Evolutionary conservation across 768 basidiomycete genomes (phyloP).

Genomic region (Macrolepiota fuliginosa): DNA sequence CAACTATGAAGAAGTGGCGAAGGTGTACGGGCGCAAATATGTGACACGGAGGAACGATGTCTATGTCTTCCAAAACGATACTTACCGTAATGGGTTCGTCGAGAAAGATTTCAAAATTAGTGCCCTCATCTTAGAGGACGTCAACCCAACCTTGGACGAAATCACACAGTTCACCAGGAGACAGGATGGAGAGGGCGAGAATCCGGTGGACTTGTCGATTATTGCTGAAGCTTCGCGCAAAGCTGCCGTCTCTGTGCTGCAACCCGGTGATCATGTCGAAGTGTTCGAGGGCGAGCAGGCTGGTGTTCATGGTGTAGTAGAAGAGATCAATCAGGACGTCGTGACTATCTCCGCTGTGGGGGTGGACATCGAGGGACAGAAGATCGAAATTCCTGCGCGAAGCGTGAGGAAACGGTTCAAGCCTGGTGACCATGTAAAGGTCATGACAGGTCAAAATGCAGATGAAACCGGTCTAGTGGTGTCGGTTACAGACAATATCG

Average conservation of each 20-base stretch:
- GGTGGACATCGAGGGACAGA: slow-evolving; percentile 82
- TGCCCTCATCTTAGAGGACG: slow-evolving; percentile 77
- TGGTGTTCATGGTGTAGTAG: slow-evolving; percentile 90
- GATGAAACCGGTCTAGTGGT: slow-evolving; percentile 97
- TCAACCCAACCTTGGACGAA: slow-evolving; percentile 95
- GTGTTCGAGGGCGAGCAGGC: slow-evolving; percentile 97
- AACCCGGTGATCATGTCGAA: slow-evolving; percentile 97
- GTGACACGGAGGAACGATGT: slow-evolving; percentile 73
- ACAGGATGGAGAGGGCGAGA: slow-evolving; percentile 68
- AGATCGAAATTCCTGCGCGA: slow-evolving; percentile 81
- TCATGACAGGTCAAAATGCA: slow-evolving; percentile 91
- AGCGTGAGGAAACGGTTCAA: slow-evolving; percentile 95
- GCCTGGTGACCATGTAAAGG: slow-evolving; percentile 97
- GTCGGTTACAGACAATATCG: slow-evolving; percentile 83
- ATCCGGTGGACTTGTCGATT: slow-evolving; percentile 80
- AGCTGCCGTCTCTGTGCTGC: slow-evolving; percentile 89
- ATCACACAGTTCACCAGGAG: slow-evolving; percentile 86
- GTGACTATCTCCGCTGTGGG: slow-evolving; percentile 81
- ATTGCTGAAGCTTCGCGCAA: slow-evolving; percentile 92
- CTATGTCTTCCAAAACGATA: slow-evolving; percentile 90
- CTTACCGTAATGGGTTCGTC: slow-evolving; percentile 91
- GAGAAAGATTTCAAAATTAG: slow-evolving; percentile 93
- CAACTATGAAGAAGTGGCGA: slow-evolving; percentile 89
- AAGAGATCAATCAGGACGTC: slow-evolving; percentile 83
- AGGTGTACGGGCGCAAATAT: slow-evolving; percentile 77